Evolutionary conservation across 495 filamentous ascomycete genomes (phyloP), one percentile per base, ranked within the genome.

Genomic region (Aspergillus baeticus): DNA sequence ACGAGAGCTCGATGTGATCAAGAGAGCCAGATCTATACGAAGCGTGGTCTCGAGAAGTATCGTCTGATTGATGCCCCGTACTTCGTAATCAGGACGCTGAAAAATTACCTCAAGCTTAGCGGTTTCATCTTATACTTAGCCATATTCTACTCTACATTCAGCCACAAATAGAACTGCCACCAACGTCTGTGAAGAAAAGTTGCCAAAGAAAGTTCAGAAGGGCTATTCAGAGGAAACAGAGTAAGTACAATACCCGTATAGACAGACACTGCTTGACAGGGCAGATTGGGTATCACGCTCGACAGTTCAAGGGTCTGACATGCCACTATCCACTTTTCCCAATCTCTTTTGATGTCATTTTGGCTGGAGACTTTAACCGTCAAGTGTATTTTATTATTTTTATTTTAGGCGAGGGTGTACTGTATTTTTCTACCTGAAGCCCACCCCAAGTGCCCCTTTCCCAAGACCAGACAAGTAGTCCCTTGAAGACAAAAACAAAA

Each of bases 401-500:
- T 20, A 49, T 55, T 56, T 48, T 34, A 22, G 46, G 31, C 46
- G n/a, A 36, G 35, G 31, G 22, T 36, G 46, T 18, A 41, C 7
- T 41, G 3, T 36, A 18, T 42, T 21, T 52, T 44, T 36, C 42
- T 29, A 34, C 29, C 45, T 49, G 17, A 36, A 35, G 17, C 20
- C 45, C 45, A 33, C 31, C 45, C 45, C 31, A 49, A 49, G 10
- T 20, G 33, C 29, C 18, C 47, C 34, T 38, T 38, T 38, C 34
- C 23, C 6, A 37, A 34, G 14, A 41, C 37, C n/a, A 17, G 41
- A 14, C 10, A 13, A 52, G 26, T 22, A 47, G 22, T 18, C 31
- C 23, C 37, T 6, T 54, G 51, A 62, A 56, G 49, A 60, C 62
- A 58, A 54, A 49, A 50, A 34, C 49, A 59, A 49, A 60, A 38